These are phyloP conservation scores for Melaleuca quinquenervia DNA, from an alignment of 345 rosid genomes.

Conservation along the genomic window DNA sequence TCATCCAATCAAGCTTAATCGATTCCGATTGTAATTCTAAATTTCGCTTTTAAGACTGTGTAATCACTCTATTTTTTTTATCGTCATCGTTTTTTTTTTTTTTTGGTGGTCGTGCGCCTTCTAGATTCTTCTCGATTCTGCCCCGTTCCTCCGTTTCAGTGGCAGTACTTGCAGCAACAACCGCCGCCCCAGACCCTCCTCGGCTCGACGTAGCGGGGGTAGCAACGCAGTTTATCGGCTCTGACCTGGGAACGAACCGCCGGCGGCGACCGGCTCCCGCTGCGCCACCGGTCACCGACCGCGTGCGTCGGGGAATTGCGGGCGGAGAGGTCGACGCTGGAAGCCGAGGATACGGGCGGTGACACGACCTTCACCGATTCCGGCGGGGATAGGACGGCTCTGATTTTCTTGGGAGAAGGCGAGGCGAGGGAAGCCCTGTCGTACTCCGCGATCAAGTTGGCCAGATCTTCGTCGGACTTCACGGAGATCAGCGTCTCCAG, in stretches of 20 bases:
- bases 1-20: background rate
- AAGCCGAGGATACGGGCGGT: slow-evolving; percentile 20
- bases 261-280: slow-evolving; percentile 7
- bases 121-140: background rate
- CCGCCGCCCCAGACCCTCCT: slow-evolving; percentile 6
- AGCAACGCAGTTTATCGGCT: slow-evolving; percentile 3
- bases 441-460: slow-evolving; percentile 37
- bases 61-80: background rate
- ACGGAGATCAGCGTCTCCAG: slow-evolving; percentile 67
- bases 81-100: background rate
- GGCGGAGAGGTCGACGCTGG: slow-evolving; percentile 27
- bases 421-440: slow-evolving; percentile 11
- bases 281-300: background rate
- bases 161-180: slow-evolving; percentile 4
- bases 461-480: slow-evolving; percentile 71
- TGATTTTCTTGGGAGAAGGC: slow-evolving; percentile 18
- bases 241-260: slow-evolving; percentile 1
- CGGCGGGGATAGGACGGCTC: slow-evolving; percentile 36
- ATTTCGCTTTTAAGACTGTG: background rate
- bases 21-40: background rate
- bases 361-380: slow-evolving; percentile 36
- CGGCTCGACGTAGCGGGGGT: slow-evolving; percentile 10
- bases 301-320: background rate
- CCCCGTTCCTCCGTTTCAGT: slow-evolving; percentile 9
- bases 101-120: background rate